Conservation (phyloP, 495 filamentous ascomycete species). For the Talaromyces proteolyticus region DNA sequence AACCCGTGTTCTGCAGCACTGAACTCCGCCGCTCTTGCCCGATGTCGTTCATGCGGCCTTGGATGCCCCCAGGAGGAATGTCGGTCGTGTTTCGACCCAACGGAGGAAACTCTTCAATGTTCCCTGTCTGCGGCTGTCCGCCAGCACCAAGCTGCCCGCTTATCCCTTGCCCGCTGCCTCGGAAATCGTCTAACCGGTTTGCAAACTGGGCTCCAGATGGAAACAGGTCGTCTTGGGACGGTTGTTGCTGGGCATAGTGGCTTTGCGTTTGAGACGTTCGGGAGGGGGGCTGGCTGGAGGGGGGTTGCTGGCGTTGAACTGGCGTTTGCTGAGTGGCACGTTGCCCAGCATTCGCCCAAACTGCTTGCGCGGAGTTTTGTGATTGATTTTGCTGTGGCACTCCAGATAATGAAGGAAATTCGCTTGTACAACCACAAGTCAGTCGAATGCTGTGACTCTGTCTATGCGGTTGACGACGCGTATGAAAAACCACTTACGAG, state of each 20-base stretch:
- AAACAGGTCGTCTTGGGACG: slow-evolving; percentile 50
- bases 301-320: slow-evolving; percentile 61
- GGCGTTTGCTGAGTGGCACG: slow-evolving; percentile 53
- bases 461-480: not conserved
- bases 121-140: slow-evolving; percentile 59
- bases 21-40: slow-evolving; percentile 59
- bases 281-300: slow-evolving; percentile 40
- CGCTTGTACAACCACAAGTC: slow-evolving; percentile 39
- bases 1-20: slow-evolving; percentile 60
- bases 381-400: slow-evolving; percentile 58
- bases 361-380: slow-evolving; percentile 48
- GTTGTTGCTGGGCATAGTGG: slow-evolving; percentile 53
- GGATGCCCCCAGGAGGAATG: slow-evolving; percentile 3
- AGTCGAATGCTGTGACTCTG: slow-evolving; percentile 1
- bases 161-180: slow-evolving; percentile 56
- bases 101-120: slow-evolving; percentile 81
- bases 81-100: slow-evolving; percentile 65
- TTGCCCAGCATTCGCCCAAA: slow-evolving; percentile 64
- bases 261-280: slow-evolving; percentile 44
- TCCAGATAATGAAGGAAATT: slow-evolving; percentile 79
- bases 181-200: slow-evolving; percentile 50
- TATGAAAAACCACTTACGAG: slow-evolving; percentile 56
- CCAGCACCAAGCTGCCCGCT: slow-evolving; percentile 46
- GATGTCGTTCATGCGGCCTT: slow-evolving; percentile 38
- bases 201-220: slow-evolving; percentile 48